Percentiles rank a stretch among this genome's conserved stretches.
Conservation (phyloP, 441 rosid species). For the Dalechampia spathulata region DNA sequence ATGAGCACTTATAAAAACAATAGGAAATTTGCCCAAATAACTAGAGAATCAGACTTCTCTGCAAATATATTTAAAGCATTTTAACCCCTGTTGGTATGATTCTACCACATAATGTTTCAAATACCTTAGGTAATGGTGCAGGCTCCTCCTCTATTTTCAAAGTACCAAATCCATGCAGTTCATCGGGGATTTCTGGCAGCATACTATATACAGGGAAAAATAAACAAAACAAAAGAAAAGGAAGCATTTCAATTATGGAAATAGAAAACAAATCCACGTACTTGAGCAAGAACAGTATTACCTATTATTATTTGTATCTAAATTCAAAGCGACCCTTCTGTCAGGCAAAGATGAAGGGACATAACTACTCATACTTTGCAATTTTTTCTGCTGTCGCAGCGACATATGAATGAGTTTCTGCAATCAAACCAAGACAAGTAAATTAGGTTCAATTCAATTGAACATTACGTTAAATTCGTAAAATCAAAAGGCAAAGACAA, state of each 20-base stretch:
- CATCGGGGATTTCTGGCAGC: conserved; percentile 34
- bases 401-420: conserved; percentile 77
- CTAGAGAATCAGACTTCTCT: neutral
- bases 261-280: neutral
- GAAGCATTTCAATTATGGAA: conserved; percentile 2
- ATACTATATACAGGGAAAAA: conserved; percentile 31
- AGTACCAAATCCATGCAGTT: conserved; percentile 22
- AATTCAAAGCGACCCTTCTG: conserved; percentile 31
- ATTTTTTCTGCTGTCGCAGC: conserved; percentile 56
- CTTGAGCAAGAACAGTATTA: conserved; percentile 12
- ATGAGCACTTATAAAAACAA: neutral
- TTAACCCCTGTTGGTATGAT: neutral
- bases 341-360: conserved; percentile 37
- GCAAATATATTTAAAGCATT: neutral
- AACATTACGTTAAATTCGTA: neutral
- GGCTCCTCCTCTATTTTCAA: conserved; percentile 43
- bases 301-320: conserved; percentile 39
- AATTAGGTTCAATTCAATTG: too few species aligned
- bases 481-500: neutral
- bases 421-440: conserved; percentile 19
- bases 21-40: neutral
- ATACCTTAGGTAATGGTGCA: conserved; percentile 58
- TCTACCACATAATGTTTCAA: neutral
- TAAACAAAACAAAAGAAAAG: neutral
- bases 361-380: conserved; percentile 57